These are phyloP conservation scores for Centaurea solstitialis DNA, from an alignment of 129 eudicot genomes.

Conservation along the genomic window DNA sequence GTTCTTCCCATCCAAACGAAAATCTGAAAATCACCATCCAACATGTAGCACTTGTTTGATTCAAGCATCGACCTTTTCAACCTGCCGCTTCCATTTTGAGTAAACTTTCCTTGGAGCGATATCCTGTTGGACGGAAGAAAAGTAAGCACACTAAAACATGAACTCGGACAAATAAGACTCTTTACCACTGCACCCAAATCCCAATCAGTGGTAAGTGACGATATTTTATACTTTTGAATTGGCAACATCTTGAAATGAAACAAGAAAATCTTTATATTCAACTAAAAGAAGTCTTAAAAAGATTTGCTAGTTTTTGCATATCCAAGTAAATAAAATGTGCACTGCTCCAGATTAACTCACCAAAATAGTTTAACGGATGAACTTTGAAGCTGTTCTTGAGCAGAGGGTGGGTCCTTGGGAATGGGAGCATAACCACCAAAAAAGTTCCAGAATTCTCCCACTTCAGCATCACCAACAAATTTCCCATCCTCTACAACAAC, in stretches of 20 bases:
- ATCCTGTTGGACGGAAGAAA: slow-evolving; percentile 30
- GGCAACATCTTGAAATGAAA: not conserved
- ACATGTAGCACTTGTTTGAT: slow-evolving; percentile 60
- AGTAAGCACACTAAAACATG: slow-evolving; percentile 5
- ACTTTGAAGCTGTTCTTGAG: slow-evolving; percentile 33
- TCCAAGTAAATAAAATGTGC: not conserved
- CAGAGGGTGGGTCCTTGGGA: slow-evolving; percentile 49
- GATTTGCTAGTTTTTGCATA: not conserved
- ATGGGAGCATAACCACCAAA: slow-evolving; percentile 89
- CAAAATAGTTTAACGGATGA: slow-evolving; percentile 50
- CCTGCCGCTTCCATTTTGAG: slow-evolving; percentile 40
- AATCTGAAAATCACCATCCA: slow-evolving; percentile 53
- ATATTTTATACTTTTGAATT: no score
- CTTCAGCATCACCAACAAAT: slow-evolving; percentile 79
- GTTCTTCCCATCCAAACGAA: slow-evolving; percentile 79
- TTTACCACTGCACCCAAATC: no score
- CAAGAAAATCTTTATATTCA: not conserved
- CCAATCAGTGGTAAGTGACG: no score
- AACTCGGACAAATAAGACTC: not conserved
- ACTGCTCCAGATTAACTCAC: slow-evolving; percentile 36
- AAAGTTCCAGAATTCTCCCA: slow-evolving; percentile 82
- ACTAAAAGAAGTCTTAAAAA: not conserved
- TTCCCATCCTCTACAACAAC: slow-evolving; percentile 69
- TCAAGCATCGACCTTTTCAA: slow-evolving; percentile 50
- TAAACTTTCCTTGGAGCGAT: slow-evolving; percentile 55